Evolutionary conservation across 1,284 basidiomycete genomes (phyloP), one percentile per base, ranked within the genome.

Genomic region (Ustilago crameri): DNA sequence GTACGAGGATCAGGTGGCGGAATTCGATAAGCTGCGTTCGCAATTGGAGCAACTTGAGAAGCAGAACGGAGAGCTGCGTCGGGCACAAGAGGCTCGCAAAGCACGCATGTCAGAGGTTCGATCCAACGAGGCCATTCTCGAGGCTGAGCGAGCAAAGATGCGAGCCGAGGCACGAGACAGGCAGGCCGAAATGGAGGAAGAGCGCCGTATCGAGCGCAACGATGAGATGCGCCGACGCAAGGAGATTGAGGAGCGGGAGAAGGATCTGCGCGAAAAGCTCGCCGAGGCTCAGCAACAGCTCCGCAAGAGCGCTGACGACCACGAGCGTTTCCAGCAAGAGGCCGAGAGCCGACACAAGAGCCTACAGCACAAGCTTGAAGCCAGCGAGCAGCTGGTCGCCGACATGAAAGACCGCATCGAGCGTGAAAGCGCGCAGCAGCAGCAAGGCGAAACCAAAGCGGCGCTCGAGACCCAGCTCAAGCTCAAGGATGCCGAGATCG

Each of bases 121-220:
- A 23, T 69, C 55, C 23, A 72, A 65, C 37, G 63, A 70, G 42
- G 64, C 61, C 20, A 35, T 76, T 23, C 41, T 75, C 15, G 70
- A 74, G 41, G 67, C 66, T 0, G 84, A 85, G 22, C 84, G 87
- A 23, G 82, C 88, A 18, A 86, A 87, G 53, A 85, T 86, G 42
- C 81, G 85, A 23, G 74, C 88, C 20, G 85, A 85, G 55, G 88
- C 88, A 65, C 86, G 87, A 41, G 86, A 88, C 46, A 84, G 85
- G 49, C 86, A 87, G 64, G 82, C 87, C 18, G 87, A 88, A 43
- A 53, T 74, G 59, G 78, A 80, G 35, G 76, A 76, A 32, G 73
- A 76, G 37, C 65, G 68, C 32, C 63, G 65, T 14, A 52, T 77
- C 40, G 78, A 78, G 34, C 53, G 70, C 32, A 66, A 68, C 27